Evolutionary conservation across 345 rosid species (phyloP), one percentile per base, ranked within the genome.

Genomic region (Syzygium oleosum): DNA sequence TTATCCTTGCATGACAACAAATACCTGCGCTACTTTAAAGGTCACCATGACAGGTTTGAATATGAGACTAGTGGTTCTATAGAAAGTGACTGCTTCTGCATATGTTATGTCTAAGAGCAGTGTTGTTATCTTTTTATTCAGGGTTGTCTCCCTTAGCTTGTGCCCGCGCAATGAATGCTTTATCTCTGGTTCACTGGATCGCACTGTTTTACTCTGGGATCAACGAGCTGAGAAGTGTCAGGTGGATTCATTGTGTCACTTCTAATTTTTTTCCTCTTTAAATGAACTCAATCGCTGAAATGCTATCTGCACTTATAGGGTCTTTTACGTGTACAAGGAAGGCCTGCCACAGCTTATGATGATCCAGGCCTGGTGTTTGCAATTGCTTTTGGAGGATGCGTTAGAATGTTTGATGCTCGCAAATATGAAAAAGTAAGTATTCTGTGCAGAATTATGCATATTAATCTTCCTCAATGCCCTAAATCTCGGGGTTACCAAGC

Each of bases 301-400:
- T 73, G 77, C n/a, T 52, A 53, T 84, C 43, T 87, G 79, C 27
- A 68, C 84, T 84, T 79, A 14, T 73, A 95, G 96, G 96, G 96
- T 52, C 98, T 95, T 59, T 88, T 95, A 90, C 96, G 93, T 27
- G 95, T 93, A 49, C 98, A 91, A 92, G 99, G 98, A 89, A 93
- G 99, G 93, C 99, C 99, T 90, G 98, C 99, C 87, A 92, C 96
- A 59, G 94, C 98, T 85, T 96, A 98, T 92, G 99, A 98, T 94
- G 98, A 98, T 87, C 99, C 96, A 87, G 99, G 99, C 58, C 89
- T 95, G 86, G 95, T 96, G 80, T 96, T 98, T 93, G 95, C 99
- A 41, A 89, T 96, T 91, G 98, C 99, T 84, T 96, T 94, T 92
- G 99, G 99, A 90, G 98, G 99, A 87, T 93, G 88, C 92, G 92